Evolutionary conservation across 129 eudicot genomes (phyloP), one percentile per base, ranked within the genome.

Genomic region (Escallonia rubra): DNA sequence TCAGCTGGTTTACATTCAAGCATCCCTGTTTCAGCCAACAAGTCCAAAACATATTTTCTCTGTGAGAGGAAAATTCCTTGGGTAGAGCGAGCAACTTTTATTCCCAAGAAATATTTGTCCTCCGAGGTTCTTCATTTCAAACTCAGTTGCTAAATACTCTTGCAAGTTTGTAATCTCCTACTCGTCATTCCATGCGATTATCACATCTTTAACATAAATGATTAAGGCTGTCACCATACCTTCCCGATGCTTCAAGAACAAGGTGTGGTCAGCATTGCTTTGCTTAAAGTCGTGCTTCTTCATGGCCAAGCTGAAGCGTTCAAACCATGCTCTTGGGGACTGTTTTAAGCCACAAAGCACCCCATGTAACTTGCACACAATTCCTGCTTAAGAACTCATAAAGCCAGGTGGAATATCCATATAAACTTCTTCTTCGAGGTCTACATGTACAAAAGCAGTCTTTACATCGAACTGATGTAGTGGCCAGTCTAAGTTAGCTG

Each of bases 151-250:
- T 7, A 62, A 5, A 5, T 4, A 0, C 4, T 3, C 12, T 41
- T 64, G 64, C 13, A 73, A 2, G 1, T 15, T 59, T 10, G 11
- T 41, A 2, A 64, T 10, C n/a, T 63, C 64, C n/a, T 15, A 14
- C 16, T 41, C 13, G 44, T 55, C 41, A 45, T 45, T 41, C 15
- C 71, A 39, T 42, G 55, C 57, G 11, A 72, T 8, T 3, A 72
- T 7, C 43, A 72, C 51, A 49, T 61, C 75, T 61, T 72, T 63
- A 10, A 72, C 76, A 72, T 50, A 62, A 5, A 72, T 43, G 41
- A 72, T 65, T 12, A 73, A 11, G 2, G 46, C 39, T 13, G 57
- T 13, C 8, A 64, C 14, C 12, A 43, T 46, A 10, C 54, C 52
- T 3, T 44, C 34, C 43, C 54, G 5, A 4, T 63, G 52, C 41